These are phyloP conservation scores for Pyrenopolyporus hunteri DNA, from an alignment of 495 filamentous ascomycete genomes.

Conservation along the genomic window DNA sequence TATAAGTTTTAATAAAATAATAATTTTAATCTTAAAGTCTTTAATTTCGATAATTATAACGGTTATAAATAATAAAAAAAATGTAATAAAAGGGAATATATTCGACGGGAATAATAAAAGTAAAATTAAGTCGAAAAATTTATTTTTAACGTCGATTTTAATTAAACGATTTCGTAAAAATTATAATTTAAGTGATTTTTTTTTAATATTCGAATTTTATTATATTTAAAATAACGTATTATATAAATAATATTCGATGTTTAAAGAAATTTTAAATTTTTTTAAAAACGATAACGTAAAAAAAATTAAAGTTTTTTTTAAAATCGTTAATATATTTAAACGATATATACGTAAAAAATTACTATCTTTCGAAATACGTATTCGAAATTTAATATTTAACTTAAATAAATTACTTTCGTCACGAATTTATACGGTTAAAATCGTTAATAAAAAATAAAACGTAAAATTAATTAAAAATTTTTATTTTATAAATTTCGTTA, in stretches of 20 bases:
- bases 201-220: neutral
- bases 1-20: neutral
- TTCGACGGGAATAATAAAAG: too few relatives aligned
- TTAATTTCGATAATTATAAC: neutral
- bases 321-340: neutral
- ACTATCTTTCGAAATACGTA: neutral
- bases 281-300: neutral
- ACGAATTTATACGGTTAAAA: neutral
- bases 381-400: neutral
- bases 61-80: neutral
- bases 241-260: neutral
- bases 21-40: neutral
- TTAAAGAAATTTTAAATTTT: neutral
- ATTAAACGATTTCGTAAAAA: neutral
- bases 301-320: neutral
- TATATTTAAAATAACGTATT: neutral
- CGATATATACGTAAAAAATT: neutral
- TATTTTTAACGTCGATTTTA: neutral
- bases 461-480: neutral
- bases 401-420: neutral
- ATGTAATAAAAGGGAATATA: too few relatives aligned
- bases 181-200: neutral
- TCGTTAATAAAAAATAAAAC: neutral
- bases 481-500: neutral
- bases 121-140: neutral